Evolutionary conservation across 2,329 filamentous ascomycete species (phyloP).

Genomic region (Fusarium torulosum): DNA sequence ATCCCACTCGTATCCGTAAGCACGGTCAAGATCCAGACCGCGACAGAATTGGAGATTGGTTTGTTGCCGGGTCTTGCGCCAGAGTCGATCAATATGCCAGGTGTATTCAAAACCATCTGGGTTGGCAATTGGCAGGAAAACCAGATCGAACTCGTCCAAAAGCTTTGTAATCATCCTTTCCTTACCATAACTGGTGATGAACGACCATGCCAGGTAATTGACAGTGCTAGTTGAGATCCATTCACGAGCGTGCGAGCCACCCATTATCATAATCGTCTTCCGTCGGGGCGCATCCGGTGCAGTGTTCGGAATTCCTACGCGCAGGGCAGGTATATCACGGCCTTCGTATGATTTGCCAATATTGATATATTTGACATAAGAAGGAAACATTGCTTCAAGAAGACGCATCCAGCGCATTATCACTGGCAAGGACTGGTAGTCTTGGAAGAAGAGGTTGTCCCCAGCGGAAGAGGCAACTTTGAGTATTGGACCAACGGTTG

Average conservation of each 20-base stretch:
- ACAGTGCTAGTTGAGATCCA: constrained; percentile 96
- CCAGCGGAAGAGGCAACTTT: constrained; percentile 52
- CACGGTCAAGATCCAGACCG: constrained; percentile 89
- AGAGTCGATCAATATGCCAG: constrained; percentile 91
- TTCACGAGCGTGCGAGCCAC: constrained; percentile 92
- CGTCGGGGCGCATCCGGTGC: constrained; percentile 62
- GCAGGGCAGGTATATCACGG: constrained; percentile 84
- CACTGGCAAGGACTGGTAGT: constrained; percentile 89
- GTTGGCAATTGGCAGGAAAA: constrained; percentile 90
- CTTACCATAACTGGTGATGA: constrained; percentile 87
- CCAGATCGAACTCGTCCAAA: constrained; percentile 85
- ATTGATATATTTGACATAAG: constrained; percentile 77
- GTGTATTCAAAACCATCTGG: constrained; percentile 95
- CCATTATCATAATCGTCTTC: constrained; percentile 84
- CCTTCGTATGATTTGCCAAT: constrained; percentile 92
- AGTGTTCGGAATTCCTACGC: constrained; percentile 72
- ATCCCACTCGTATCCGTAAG: constrained; percentile 89
- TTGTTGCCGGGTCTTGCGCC: constrained; percentile 92
- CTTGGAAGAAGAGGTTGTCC: constrained; percentile 88
- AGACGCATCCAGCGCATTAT: constrained; percentile 93
- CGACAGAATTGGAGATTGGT: constrained; percentile 86
- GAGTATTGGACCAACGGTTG: constrained; percentile 50
- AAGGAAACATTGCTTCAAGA: constrained; percentile 89
- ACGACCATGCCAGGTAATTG: constrained; percentile 88
- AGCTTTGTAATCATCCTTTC: constrained; percentile 78